Percentiles rank a stretch among this genome's conserved stretches.
Conservation (phyloP, 169 alveolate species). For the Theileria sp. region DNA sequence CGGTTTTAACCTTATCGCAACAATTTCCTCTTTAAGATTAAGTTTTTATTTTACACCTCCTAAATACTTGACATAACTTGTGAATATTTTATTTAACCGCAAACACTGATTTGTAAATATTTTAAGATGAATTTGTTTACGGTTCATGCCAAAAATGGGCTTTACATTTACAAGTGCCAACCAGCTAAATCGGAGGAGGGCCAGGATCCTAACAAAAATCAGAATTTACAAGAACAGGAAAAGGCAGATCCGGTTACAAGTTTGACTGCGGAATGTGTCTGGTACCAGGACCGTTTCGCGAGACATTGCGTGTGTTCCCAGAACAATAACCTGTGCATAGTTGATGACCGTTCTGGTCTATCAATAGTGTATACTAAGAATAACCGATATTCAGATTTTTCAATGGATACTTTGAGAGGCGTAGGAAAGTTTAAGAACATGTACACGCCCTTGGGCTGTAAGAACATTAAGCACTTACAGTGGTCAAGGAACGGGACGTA, state of each 20-base stretch:
- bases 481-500: slow-evolving; percentile 65
- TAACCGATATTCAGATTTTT: slow-evolving; percentile 16
- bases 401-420: slow-evolving; percentile 63
- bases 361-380: slow-evolving; percentile 47
- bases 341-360: slow-evolving; percentile 61
- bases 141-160: slow-evolving; percentile 58
- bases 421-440: slow-evolving; percentile 63
- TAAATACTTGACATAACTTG: neutral
- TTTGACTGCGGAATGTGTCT: slow-evolving; percentile 22
- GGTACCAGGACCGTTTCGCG: slow-evolving; percentile 59
- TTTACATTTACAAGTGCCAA: slow-evolving; percentile 45
- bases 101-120: too few relatives aligned
- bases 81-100: neutral
- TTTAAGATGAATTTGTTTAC: slow-evolving; percentile 57
- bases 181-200: slow-evolving; percentile 2
- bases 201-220: slow-evolving; percentile 7
- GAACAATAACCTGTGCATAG: slow-evolving; percentile 52
- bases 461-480: slow-evolving; percentile 61
- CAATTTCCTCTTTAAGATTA: neutral
- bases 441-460: slow-evolving; percentile 66
- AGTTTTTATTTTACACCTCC: neutral
- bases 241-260: slow-evolving; percentile 11
- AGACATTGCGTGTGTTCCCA: slow-evolving; percentile 50
- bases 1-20: slow-evolving; percentile 7
- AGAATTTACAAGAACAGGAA: slow-evolving; percentile 14